Evolutionary conservation across 768 basidiomycete genomes (phyloP).

Genomic region (Trametes villosa): DNA sequence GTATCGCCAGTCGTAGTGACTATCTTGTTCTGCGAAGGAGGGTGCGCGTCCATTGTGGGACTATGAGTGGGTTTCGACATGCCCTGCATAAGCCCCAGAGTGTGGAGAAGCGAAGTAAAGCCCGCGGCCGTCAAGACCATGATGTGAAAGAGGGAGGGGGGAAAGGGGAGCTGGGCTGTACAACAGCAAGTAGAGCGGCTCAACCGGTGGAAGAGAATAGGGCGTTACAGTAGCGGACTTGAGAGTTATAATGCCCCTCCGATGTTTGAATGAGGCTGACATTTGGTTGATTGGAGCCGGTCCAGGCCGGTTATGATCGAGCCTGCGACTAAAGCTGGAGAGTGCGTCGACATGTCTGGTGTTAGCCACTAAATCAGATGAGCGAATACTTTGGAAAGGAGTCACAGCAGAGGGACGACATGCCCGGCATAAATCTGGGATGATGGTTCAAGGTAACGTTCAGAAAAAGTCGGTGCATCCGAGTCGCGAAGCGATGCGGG

Average conservation of each 20-base stretch:
- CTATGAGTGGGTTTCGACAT: conserved; percentile 36
- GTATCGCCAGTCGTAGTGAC: neutral
- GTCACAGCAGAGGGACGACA: too few species aligned
- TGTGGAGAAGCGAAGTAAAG: conserved; percentile 37
- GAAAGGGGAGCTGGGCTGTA: neutral
- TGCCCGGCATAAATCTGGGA: too few species aligned
- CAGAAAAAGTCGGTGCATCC: too few species aligned
- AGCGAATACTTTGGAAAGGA: too few species aligned
- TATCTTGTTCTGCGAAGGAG: neutral
- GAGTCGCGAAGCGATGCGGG: too few species aligned
- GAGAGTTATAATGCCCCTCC: neutral
- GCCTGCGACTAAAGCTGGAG: too few species aligned
- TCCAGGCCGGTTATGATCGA: too few species aligned
- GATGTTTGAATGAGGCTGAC: neutral
- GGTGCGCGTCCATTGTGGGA: too few species aligned
- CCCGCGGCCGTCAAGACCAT: conserved; percentile 34
- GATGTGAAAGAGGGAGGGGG: neutral
- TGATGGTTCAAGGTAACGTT: too few species aligned
- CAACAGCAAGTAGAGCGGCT: neutral
- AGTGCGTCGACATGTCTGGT: too few species aligned
- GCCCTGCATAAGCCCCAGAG: conserved; percentile 38
- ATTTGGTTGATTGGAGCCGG: too few species aligned
- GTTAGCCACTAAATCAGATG: too few species aligned
- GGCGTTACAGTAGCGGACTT: neutral
- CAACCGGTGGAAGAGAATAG: neutral